Evolutionary conservation across 306 rosid genomes (phyloP), one percentile per base, ranked within the genome.

Genomic region (Lithocarpus polystachyus): DNA sequence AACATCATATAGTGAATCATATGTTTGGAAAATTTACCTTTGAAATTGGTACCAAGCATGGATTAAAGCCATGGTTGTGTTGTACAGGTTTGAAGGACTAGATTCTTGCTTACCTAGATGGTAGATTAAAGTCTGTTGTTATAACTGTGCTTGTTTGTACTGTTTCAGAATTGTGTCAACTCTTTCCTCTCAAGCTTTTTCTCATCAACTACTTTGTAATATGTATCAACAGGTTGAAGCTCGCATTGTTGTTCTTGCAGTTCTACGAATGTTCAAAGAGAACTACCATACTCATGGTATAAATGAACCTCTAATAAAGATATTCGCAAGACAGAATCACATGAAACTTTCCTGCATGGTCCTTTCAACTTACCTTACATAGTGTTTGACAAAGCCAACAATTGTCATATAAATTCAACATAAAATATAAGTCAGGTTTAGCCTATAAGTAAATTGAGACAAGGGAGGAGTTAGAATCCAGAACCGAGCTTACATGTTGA

Each of bases 251-350:
- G 85, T 95, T 85, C 97, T 95, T 19, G 98, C 98, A 0, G 97
- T 93, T 84, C 91, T 93, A 77, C 88, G 92, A 70, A 91, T 95
- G 99, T 86, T 89, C 87, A 95, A 91, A 85, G 99, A 95, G 92
- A 95, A 89, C 77, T 89, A 67, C 28, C 26, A 89, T 75, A 52
- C 61, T 15, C 77, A 64, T 81, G 98, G 98, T 95, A 95, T 56
- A 86, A 68, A 14, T 67, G 72, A 53, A 51, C 45, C 45, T 56
- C 75, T 70, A 33, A 23, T 40, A 71, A 55, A 0, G 15, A 56
- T 15, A 74, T 10, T 5, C 35, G 17, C 84, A 43, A 0, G 15
- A 48, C 53, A 2, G 53, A 48, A 13, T 48, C 53, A 48, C 53
- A 13, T 62, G 60, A 71, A 31, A 60, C 48, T 61, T 17, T 62